These are phyloP conservation scores for Pleurotus tuoliensis DNA, from an alignment of 768 basidiomycete genomes.

Conservation along the genomic window DNA sequence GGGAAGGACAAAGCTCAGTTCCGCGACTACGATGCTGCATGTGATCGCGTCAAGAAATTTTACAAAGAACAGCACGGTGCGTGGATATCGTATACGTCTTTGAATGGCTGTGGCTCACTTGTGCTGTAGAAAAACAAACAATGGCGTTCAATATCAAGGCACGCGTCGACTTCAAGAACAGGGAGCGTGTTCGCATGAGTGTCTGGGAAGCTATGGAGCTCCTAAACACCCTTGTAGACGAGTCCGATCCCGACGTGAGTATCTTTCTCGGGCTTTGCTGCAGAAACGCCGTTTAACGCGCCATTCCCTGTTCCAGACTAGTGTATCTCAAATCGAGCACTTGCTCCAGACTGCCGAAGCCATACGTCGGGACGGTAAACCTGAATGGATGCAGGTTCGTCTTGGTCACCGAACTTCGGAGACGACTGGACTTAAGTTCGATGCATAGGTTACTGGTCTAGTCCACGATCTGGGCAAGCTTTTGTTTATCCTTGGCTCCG, in stretches of 20 bases:
- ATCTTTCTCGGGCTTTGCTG: neutral
- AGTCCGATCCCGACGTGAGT: conserved; percentile 84
- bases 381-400: conserved; percentile 83
- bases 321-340: conserved; percentile 84
- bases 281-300: conserved; percentile 15
- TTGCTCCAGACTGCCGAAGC: conserved; percentile 91
- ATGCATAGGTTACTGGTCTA: conserved; percentile 64
- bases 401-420: neutral
- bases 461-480: conserved; percentile 91
- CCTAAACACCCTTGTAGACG: conserved; percentile 84
- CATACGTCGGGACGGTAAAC: conserved; percentile 79
- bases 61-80: conserved; percentile 77
- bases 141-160: conserved; percentile 79
- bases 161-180: conserved; percentile 69
- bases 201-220: conserved; percentile 86
- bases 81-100: conserved; percentile 1
- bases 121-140: conserved; percentile 73
- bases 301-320: conserved; percentile 43
- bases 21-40: conserved; percentile 71
- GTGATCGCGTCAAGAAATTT: conserved; percentile 73
- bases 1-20: conserved; percentile 65
- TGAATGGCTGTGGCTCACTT: neutral
- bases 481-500: conserved; percentile 75
- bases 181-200: conserved; percentile 70
- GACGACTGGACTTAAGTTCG: conserved; percentile 3